A percentile compares a stretch with the other conserved stretches of the same genome.
Conservation (phyloP, 2,329 filamentous ascomycete species). For the Alternaria infectoria region DNA sequence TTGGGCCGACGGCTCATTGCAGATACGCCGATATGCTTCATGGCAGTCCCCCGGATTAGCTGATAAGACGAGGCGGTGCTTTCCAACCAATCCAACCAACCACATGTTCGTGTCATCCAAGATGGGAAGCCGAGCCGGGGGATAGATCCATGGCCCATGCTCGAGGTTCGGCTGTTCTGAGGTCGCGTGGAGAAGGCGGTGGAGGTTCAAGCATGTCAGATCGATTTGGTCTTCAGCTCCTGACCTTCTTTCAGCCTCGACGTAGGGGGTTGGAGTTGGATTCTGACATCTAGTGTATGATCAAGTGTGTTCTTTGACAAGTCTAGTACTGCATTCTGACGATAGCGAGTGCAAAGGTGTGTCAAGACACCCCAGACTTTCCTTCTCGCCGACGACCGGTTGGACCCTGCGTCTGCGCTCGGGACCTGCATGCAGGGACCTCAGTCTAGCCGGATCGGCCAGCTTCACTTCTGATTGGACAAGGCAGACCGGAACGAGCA, state of each 20-base stretch:
- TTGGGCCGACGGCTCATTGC: not conserved
- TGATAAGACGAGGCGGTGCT: not conserved
- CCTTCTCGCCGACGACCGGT: conserved; percentile 3
- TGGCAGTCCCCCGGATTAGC: not conserved
- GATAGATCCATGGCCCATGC: not conserved
- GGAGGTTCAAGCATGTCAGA: not conserved
- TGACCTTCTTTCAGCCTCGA: fast-evolving
- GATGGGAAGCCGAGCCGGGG: not conserved
- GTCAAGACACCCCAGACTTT: conserved; percentile 6
- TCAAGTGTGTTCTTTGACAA: too few relatives aligned
- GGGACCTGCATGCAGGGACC: conserved; percentile 11
- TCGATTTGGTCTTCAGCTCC: not conserved
- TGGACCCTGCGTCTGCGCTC: conserved; percentile 7
- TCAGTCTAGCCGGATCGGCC: not conserved
- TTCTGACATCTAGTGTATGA: too few relatives aligned
- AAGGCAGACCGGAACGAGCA: not conserved
- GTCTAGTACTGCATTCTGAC: not conserved
- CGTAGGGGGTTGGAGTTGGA: fast-evolving
- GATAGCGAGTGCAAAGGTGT: not conserved
- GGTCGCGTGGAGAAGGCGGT: not conserved
- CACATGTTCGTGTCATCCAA: not conserved
- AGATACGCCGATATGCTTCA: not conserved
- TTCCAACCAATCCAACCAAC: not conserved
- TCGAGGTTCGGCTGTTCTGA: not conserved
- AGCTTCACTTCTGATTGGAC: not conserved